Percentiles rank a stretch among this genome's conserved stretches.
These are phyloP conservation scores for Strobilomyces dryophilus DNA, from an alignment of 768 basidiomycete species.

Conservation along the genomic window DNA sequence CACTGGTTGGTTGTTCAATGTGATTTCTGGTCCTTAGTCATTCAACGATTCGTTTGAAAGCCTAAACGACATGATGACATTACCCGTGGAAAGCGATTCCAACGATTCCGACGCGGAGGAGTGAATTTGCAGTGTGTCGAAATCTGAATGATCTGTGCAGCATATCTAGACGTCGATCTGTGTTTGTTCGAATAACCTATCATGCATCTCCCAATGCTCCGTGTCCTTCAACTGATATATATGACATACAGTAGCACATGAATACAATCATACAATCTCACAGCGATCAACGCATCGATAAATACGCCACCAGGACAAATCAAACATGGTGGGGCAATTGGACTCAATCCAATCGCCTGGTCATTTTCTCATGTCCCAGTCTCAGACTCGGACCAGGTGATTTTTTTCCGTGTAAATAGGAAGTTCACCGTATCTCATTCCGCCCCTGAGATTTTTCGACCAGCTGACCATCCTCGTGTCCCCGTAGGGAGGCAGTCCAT, in stretches of 20 bases:
- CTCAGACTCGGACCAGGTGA: slow-evolving; percentile 1
- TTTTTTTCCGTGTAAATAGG: slow-evolving; percentile 40
- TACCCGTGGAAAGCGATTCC: slow-evolving; percentile 33
- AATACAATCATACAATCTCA: background rate
- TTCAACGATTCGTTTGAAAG: slow-evolving; percentile 31
- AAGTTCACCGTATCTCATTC: slow-evolving; percentile 34
- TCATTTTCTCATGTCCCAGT: background rate
- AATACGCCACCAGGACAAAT: slow-evolving; percentile 10
- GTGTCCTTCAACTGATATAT: background rate
- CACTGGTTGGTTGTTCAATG: slow-evolving; percentile 52
- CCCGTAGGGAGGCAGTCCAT: slow-evolving; percentile 31
- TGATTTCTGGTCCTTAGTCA: background rate
- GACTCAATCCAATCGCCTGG: slow-evolving; percentile 5
- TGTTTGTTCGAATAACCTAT: background rate
- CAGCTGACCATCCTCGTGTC: slow-evolving; percentile 24
- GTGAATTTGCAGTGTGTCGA: background rate
- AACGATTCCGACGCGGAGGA: slow-evolving; percentile 4
- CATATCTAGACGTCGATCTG: background rate
- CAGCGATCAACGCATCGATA: slow-evolving; percentile 18
- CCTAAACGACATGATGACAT: slow-evolving; percentile 69
- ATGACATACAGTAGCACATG: background rate
- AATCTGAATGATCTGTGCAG: slow-evolving; percentile 3
- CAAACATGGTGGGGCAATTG: background rate
- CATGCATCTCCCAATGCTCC: background rate
- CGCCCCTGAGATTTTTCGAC: slow-evolving; percentile 25